A percentile compares a stretch with the other conserved stretches of the same genome.
phyloP scores from a whole-genome alignment of 192 early-diverging fungal genomes.

The Podila epigama region DNA sequence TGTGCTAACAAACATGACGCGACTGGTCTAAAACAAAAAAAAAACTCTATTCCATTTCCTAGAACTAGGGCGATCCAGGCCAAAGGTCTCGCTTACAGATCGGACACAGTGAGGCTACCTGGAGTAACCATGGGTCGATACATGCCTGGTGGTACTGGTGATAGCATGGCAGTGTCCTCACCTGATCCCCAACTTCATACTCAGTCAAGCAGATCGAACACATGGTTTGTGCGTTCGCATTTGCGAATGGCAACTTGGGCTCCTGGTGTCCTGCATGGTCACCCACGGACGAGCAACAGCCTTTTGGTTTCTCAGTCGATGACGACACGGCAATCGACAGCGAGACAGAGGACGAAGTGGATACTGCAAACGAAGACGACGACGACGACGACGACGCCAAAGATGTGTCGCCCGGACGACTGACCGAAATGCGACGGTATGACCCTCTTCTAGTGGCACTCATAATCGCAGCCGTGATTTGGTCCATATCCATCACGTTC shows the following conservation, averaged over 20 bases:
- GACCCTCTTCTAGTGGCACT: slow-evolving; percentile 11
- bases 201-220: slow-evolving; percentile 62
- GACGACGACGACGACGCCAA: not conserved
- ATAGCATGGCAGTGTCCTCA: slow-evolving; percentile 58
- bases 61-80: slow-evolving; percentile 1
- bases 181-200: slow-evolving; percentile 54
- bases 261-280: not conserved
- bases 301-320: slow-evolving; percentile 1
- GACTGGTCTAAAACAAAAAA: not conserved
- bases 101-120: slow-evolving; percentile 57
- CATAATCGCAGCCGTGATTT: slow-evolving; percentile 11
- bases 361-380: slow-evolving; percentile 1
- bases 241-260: slow-evolving; percentile 28
- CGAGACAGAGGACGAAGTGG: not conserved
- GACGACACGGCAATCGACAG: not conserved
- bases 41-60: not conserved
- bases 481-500: slow-evolving; percentile 19
- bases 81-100: slow-evolving; percentile 57
- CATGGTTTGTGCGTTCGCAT: slow-evolving; percentile 43
- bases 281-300: not conserved
- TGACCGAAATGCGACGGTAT: slow-evolving; percentile 5
- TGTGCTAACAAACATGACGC: too few relatives aligned
- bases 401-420: not conserved
- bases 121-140: slow-evolving; percentile 60
- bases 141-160: slow-evolving; percentile 63